Evolutionary conservation across 2,329 filamentous ascomycete genomes (phyloP).

Genomic region (Cryphonectria parasitica): DNA sequence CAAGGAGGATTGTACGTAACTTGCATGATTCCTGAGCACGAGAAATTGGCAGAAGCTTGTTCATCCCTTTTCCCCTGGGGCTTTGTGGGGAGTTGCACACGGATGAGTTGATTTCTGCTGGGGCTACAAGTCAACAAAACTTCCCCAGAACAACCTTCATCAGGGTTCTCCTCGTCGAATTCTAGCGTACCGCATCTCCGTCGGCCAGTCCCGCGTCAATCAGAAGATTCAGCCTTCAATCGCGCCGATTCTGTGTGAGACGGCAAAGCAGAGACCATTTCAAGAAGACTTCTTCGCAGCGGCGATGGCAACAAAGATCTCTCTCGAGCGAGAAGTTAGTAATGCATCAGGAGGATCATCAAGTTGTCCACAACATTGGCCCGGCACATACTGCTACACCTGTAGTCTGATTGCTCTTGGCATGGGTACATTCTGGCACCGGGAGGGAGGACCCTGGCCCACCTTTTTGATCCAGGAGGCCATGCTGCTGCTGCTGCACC

Average conservation of each 20-base stretch:
- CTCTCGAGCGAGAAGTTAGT: background rate
- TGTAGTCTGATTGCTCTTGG: background rate
- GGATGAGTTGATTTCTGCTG: background rate
- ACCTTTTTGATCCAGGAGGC: background rate
- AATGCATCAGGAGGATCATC: background rate
- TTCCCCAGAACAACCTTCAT: background rate
- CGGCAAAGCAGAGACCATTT: background rate
- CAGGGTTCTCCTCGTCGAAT: background rate
- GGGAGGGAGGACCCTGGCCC: slow-evolving; percentile 4
- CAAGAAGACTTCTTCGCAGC: background rate
- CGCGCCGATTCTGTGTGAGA: background rate
- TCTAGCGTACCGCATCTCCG: background rate
- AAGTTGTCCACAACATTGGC: background rate
- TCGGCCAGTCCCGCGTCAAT: background rate
- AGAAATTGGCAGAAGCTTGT: background rate
- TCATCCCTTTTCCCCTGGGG: background rate
- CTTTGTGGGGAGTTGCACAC: background rate
- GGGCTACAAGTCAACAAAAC: background rate
- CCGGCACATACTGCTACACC: background rate
- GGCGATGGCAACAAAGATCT: background rate
- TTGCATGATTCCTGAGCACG: background rate
- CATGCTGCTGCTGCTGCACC: background rate
- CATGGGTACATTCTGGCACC: background rate
- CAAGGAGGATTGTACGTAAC: background rate
- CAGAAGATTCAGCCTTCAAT: background rate